Percentiles rank a stretch among this genome's conserved stretches.
Evolutionary conservation across 306 rosid species (phyloP).

Genomic region (Pterocarpus macrocarpus): DNA sequence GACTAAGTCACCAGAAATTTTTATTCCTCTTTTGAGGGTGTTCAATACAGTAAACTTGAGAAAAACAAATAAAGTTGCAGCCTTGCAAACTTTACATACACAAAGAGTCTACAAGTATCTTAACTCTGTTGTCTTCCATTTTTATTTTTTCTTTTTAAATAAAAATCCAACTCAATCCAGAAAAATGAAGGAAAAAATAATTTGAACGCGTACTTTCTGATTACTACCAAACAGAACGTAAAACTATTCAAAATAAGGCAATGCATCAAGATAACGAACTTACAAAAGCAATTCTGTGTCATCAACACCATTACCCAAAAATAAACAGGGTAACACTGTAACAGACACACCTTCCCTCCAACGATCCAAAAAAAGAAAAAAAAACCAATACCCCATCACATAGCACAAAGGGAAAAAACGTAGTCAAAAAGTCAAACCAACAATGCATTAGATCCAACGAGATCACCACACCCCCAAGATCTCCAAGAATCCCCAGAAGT

Average conservation of each 20-base stretch:
- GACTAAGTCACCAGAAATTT: not conserved
- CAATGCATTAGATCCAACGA: constrained; percentile 45
- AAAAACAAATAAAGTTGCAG: not conserved
- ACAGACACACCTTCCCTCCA: not conserved
- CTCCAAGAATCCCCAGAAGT: constrained; percentile 20
- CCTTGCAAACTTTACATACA: constrained; percentile 10
- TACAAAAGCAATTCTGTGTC: constrained; percentile 6
- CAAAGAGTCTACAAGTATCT: not conserved
- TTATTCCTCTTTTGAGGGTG: not conserved
- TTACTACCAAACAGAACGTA: constrained; percentile 40
- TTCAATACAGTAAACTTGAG: constrained; percentile 21
- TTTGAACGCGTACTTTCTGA: constrained; percentile 2
- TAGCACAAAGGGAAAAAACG: not conserved
- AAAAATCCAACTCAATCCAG: not conserved
- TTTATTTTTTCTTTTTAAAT: not conserved
- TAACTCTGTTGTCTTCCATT: not conserved
- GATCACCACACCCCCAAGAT: constrained; percentile 33
- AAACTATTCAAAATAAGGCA: constrained; percentile 21
- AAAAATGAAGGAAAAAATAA: constrained; percentile 24
- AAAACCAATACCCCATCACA: constrained; percentile 4
- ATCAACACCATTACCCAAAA: constrained; percentile 6
- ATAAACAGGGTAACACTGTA: constrained; percentile 20
- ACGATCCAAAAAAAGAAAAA: not conserved
- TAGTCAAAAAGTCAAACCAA: constrained; percentile 13
- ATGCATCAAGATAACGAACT: constrained; percentile 4